A percentile compares a stretch with the other conserved stretches of the same genome.
Evolutionary conservation across 1,139 yeast genomes (phyloP).

Genomic region (Suhomyces guaymorum): DNA sequence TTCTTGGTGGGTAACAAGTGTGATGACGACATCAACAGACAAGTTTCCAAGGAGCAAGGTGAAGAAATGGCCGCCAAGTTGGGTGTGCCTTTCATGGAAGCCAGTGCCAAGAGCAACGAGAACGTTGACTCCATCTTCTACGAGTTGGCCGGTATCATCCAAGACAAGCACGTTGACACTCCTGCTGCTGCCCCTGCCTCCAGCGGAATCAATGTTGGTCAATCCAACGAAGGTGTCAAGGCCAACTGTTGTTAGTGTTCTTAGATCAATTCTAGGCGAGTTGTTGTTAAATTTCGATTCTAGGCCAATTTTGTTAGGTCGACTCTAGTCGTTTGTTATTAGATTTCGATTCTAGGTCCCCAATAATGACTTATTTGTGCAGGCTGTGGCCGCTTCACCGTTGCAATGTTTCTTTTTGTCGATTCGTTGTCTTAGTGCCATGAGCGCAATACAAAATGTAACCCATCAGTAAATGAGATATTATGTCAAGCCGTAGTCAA

Average conservation of each 20-base stretch:
- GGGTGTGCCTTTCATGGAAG: slow-evolving; percentile 89
- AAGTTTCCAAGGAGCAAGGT: slow-evolving; percentile 86
- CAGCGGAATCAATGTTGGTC: slow-evolving; percentile 51
- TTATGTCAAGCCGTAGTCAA: too few species aligned
- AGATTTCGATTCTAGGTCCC: too few species aligned
- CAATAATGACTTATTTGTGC: too few species aligned
- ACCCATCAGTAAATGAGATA: too few species aligned
- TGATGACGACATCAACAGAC: slow-evolving; percentile 77
- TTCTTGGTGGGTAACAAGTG: slow-evolving; percentile 94
- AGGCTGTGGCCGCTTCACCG: too few species aligned
- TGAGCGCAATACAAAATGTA: too few species aligned
- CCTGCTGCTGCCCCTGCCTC: slow-evolving; percentile 24
- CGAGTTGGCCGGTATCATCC: slow-evolving; percentile 84
- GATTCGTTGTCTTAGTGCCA: too few species aligned
- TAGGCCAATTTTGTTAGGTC: too few species aligned
- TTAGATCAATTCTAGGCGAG: too few species aligned
- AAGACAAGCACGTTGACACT: slow-evolving; percentile 65
- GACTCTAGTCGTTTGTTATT: too few species aligned
- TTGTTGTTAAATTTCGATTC: too few species aligned
- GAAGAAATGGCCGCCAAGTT: slow-evolving; percentile 83
- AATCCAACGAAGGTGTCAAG: slow-evolving; percentile 32
- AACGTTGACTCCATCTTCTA: slow-evolving; percentile 92
- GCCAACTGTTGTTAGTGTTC: slow-evolving; percentile 49
- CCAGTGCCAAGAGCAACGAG: slow-evolving; percentile 90
- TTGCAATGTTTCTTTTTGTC: too few species aligned